These are phyloP conservation scores for Xeromyces bisporus DNA, from an alignment of 495 filamentous ascomycete genomes.

Conservation along the genomic window DNA sequence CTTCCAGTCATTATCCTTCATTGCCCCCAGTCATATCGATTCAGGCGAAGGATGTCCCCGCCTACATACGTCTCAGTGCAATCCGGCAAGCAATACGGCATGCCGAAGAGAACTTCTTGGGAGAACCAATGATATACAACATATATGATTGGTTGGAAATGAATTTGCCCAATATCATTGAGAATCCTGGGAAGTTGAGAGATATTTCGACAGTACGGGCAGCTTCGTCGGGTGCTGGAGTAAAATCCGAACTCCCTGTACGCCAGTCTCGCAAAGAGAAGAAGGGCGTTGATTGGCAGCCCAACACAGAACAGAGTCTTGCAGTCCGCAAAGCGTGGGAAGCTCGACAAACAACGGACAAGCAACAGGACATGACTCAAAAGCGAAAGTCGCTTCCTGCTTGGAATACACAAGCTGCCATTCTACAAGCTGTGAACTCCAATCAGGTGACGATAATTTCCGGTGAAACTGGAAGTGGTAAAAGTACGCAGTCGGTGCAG, in stretches of 20 bases:
- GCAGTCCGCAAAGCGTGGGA: conserved; percentile 35
- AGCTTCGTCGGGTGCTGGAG: conserved; percentile 10
- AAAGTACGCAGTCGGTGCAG: conserved; percentile 93
- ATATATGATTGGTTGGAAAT: conserved; percentile 80
- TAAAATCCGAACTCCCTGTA: conserved; percentile 22
- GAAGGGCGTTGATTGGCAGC: conserved; percentile 22
- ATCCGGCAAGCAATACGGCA: conserved; percentile 59
- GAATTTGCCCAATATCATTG: conserved; percentile 56
- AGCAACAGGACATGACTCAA: conserved; percentile 51
- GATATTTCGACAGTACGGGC: conserved; percentile 53
- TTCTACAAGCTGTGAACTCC: conserved; percentile 51
- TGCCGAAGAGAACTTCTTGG: conserved; percentile 48
- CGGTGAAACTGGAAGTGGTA: conserved; percentile 91
- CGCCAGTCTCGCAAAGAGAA: conserved; percentile 32
- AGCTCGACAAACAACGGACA: conserved; percentile 33
- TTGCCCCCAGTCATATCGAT: conserved; percentile 59
- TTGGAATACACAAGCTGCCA: conserved; percentile 63
- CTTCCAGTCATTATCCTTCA: conserved; percentile 49
- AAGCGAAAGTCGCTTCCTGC: conserved; percentile 64
- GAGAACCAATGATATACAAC: conserved; percentile 78
- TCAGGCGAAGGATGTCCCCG: conserved; percentile 48
- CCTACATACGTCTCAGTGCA: conserved; percentile 82
- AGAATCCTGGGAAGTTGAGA: conserved; percentile 62
- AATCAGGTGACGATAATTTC: conserved; percentile 90
- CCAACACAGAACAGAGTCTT: conserved; percentile 20